Evolutionary conservation across 306 rosid species (phyloP).

Genomic region (Fragaria nilgerrensis): DNA sequence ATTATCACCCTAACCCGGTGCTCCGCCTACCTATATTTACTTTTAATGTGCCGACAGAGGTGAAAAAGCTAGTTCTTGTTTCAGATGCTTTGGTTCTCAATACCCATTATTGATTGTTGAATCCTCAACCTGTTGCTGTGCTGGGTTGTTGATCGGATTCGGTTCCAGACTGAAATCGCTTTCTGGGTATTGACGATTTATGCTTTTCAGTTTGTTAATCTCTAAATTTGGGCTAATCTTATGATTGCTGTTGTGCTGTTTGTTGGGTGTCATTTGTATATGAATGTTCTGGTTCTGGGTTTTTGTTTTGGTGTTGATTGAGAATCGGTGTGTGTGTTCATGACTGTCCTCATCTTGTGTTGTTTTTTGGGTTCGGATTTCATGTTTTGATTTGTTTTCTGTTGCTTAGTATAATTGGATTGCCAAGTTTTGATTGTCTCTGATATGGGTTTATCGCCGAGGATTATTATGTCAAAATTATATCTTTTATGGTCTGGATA

Average conservation of each 20-base stretch:
- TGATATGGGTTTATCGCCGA: slow-evolving; percentile 20
- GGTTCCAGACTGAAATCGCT: slow-evolving; percentile 28
- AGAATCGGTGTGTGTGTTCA: neutral
- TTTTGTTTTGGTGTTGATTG: slow-evolving; percentile 13
- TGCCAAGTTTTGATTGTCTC: slow-evolving; percentile 16
- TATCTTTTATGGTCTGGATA: neutral
- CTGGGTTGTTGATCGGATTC: slow-evolving; percentile 39
- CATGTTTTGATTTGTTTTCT: slow-evolving; percentile 6
- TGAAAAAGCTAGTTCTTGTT: slow-evolving; percentile 8
- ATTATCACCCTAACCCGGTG: slow-evolving; percentile 14
- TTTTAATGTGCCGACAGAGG: slow-evolving; percentile 32
- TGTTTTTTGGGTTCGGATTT: slow-evolving; percentile 23
- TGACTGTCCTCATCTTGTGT: neutral
- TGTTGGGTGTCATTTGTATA: slow-evolving; percentile 26
- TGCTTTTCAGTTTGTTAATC: neutral
- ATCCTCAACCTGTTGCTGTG: slow-evolving; percentile 18
- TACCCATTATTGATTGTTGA: slow-evolving; percentile 28
- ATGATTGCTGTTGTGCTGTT: neutral
- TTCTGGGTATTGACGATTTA: slow-evolving; percentile 29
- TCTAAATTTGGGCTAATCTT: slow-evolving; percentile 18
- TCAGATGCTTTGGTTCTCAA: slow-evolving; percentile 12
- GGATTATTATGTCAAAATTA: neutral
- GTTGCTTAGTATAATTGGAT: slow-evolving; percentile 14
- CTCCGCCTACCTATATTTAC: slow-evolving; percentile 19
- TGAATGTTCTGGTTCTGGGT: slow-evolving; percentile 15